A percentile compares a stretch with the other conserved stretches of the same genome.
These are phyloP conservation scores for Fusarium sororula DNA, from an alignment of 2,329 filamentous ascomycete genomes.

Conservation along the genomic window DNA sequence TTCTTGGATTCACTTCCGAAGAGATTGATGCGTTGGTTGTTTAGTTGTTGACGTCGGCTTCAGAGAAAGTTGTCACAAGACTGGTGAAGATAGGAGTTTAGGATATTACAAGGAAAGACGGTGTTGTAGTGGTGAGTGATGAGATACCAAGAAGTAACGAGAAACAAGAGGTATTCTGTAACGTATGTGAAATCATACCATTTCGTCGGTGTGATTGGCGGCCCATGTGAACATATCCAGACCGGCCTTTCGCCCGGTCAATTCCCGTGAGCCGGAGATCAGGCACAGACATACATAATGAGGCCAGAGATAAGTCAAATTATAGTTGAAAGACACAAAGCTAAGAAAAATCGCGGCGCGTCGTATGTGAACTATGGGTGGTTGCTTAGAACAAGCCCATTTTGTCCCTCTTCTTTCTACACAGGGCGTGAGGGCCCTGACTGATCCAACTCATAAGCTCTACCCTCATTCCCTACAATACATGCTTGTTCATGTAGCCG, in stretches of 20 bases:
- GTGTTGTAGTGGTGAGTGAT: constrained; percentile 31
- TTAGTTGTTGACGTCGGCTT: constrained; percentile 18
- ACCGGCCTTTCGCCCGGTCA: constrained; percentile 1
- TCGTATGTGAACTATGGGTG: constrained; percentile 38
- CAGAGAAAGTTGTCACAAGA: constrained; percentile 18
- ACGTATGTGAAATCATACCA: not conserved
- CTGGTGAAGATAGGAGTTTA: constrained; percentile 14
- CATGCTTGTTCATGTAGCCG: constrained; percentile 25
- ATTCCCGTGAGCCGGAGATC: not conserved
- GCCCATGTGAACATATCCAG: not conserved
- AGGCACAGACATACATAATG: not conserved
- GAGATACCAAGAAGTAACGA: constrained; percentile 37
- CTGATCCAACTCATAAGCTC: constrained; percentile 17
- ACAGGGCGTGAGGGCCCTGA: constrained; percentile 21
- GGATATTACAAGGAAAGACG: constrained; percentile 22
- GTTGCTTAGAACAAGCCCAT: constrained; percentile 37
- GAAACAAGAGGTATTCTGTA: constrained; percentile 1
- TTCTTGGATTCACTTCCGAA: constrained; percentile 76
- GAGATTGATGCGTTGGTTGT: constrained; percentile 55
- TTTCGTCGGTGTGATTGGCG: not conserved
- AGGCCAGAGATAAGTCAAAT: constrained; percentile 15
- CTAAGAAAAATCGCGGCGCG: constrained; percentile 34
- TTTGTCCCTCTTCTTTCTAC: constrained; percentile 37
- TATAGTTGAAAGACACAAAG: constrained; percentile 36
- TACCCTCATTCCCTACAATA: constrained; percentile 16